Evolutionary conservation across 2,329 filamentous ascomycete species (phyloP).

Genomic region (Colletotrichum zoysiae): DNA sequence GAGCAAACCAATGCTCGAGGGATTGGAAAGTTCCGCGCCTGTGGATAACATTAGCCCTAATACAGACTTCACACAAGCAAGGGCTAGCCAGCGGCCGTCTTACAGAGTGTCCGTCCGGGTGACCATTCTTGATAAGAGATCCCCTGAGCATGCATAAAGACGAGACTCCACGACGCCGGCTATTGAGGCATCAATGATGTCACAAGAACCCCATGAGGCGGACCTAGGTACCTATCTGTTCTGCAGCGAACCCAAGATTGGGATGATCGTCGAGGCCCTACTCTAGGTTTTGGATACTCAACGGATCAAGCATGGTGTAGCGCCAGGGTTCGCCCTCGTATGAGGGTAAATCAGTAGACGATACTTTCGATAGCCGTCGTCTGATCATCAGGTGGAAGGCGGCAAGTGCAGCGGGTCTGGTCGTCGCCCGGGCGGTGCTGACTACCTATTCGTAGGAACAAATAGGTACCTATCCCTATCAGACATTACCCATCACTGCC

Average conservation of each 20-base stretch:
- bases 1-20: background rate
- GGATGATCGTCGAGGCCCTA: background rate
- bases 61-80: background rate
- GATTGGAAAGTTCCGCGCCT: background rate
- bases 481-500: background rate
- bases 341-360: background rate
- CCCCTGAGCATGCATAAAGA: background rate
- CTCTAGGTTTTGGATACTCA: background rate
- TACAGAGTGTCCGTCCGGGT: background rate
- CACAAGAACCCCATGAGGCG: no score
- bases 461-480: background rate
- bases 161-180: no score
- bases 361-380: constrained; percentile 17
- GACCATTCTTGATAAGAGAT: background rate
- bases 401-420: background rate
- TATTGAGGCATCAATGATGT: background rate
- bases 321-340: background rate
- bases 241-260: background rate
- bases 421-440: constrained; percentile 8
- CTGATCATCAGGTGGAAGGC: constrained; percentile 1
- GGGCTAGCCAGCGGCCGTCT: background rate
- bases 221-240: background rate
- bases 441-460: background rate
- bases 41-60: background rate
- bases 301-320: background rate